Evolutionary conservation across 163 green algal genomes (phyloP), one percentile per base, ranked within the genome.

Genomic region (Coccomyxa subellipsoidea): DNA sequence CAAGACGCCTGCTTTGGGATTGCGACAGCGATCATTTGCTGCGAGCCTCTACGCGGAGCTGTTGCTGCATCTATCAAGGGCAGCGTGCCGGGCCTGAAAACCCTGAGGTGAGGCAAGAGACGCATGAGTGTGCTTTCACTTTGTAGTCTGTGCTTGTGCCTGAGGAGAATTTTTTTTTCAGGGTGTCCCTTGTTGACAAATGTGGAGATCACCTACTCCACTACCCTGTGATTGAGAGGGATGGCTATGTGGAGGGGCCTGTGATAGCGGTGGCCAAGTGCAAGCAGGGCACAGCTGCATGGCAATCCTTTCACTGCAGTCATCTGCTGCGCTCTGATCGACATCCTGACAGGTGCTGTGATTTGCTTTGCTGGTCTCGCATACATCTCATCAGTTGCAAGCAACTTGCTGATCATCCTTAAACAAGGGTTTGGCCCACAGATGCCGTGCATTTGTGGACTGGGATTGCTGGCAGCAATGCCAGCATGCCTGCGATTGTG

Each of bases 251-350:
- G 9, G 32, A 31, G 34, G 71, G 71, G 3, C 21, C 71, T 1
- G 10, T 78, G 12, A 40, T 7, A 54, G 71, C 71, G 23, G 32
- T 34, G 25, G 71, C 71, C 31, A 78, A 78, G 32, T 78, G 71
- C 71, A 78, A 40, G 71, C 31, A 39, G 32, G 71, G 71, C 71
- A 78, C 71, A 47, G 71, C 71, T 78, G 71, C 71, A 18, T 78
- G 71, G 71, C 31, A 7, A 47, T 3, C 71, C 27, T 78, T 78
- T 23, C 71, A 78, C 12, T 23, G 12, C n/a, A 78, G 71, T 31
- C 34, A 34, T 31, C 25, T 34, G 4, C 34, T 78, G 1, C n/a
- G 71, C n/a, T 40, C 71, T 1, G 31, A 34, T 8, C 71, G 29
- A 31, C 34, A 31, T 10, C 35, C 25, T 34, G 71, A 40, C 71